Evolutionary conservation across 2,329 filamentous ascomycete species (phyloP), one percentile per base, ranked within the genome.

Genomic region (Alternaria solani): DNA sequence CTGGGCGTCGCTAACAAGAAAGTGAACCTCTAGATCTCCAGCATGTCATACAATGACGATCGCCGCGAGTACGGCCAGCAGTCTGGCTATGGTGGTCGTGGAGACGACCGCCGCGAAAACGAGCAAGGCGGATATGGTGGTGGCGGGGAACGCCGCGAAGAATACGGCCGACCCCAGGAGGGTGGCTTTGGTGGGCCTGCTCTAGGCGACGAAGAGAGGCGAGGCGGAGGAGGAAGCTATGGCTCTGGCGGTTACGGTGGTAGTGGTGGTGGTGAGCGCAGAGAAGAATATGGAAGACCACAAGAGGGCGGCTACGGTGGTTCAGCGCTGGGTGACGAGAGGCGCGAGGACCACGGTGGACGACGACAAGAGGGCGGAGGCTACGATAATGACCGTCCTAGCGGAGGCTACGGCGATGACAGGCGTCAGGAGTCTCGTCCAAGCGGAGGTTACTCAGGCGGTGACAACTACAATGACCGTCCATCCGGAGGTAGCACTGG

Each of bases 31-130:
- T 7, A 26, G 18, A 34, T 12, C 14, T 28, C 18, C 30, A 67
- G 28, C 43, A 72, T 72, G 69, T 72, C 69, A 30, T 71, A 72
- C 63, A 73, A 71, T 64, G 62, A 71, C 64, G 65, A 70, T 14
- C 65, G 64, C 26, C 62, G 63, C 60, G 59, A 62, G 34, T 61
- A 57, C 38, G 60, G 56, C 8, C 47, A 54, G 36, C 55, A 61
- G 20, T 63, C 62, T 23, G 59, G 65, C 42, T 56, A 62, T 9
- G 60, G 67, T 34, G 53, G 59, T 44, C 55, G 66, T n/a, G 59
- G 61, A 36, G 54, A 62, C 44, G 65, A 69, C 16, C 61, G 63
- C 6, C 63, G 66, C 55, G 55, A 57, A 25, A 53, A 63, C 51
- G 57, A 58, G 12, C 60, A 62, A 25, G 61, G 63, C 6, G 63